Base-by-base conservation (phyloP, 805 yeast genomes). In the Tanozyma kutaoensis region DNA sequence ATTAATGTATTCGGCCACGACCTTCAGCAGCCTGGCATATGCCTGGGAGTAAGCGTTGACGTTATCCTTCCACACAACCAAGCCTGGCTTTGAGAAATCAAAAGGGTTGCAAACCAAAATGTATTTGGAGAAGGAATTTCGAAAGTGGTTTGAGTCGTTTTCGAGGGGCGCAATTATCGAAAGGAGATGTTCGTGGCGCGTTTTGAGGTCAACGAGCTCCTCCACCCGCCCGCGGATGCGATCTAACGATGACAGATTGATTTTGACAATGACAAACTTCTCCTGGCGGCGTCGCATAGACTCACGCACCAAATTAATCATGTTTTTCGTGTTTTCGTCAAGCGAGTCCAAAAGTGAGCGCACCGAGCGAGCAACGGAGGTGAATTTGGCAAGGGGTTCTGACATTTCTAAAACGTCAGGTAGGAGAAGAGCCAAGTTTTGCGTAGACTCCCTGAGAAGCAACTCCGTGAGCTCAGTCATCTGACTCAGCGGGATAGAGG, bases 241-340 rank as follows among this genome's bases (percentile, higher is more conserved):
- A 1, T 36, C 39, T 1, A 51, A 38, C 3, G 15, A 45, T 3
- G 62, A 52, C 7, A 72, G 62, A n/a, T 55, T 55, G 8, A 84
- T 58, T 31, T 73, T 69, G 13, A 82, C 68, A 14, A 75, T 66
- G 10, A 76, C 62, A 42, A 77, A 76, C 32, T 72, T 73, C 29
- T 79, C 88, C 7, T 72, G 70, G 23, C 91, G 53, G 39, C 74
- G 79, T 35, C 95, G 58, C 22, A 80, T 57, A 3, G 79, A 48
- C 33, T 86, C 95, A 30, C 96, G 64, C 1, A 82, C 69, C 23
- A 78, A 43, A 27, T 69, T 65, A 2, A 73, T 67, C 51, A 76
- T 70, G 29, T 72, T 80, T 40, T 76, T 73, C 8, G 72, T 43
- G 22, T 68, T 65, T 15, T 58, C 62, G 20, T 82, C 93, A 58